A percentile compares a stretch with the other conserved stretches of the same genome.
phyloP scores from a whole-genome alignment of 257 asterid species.

The Solanum microdontum region DNA sequence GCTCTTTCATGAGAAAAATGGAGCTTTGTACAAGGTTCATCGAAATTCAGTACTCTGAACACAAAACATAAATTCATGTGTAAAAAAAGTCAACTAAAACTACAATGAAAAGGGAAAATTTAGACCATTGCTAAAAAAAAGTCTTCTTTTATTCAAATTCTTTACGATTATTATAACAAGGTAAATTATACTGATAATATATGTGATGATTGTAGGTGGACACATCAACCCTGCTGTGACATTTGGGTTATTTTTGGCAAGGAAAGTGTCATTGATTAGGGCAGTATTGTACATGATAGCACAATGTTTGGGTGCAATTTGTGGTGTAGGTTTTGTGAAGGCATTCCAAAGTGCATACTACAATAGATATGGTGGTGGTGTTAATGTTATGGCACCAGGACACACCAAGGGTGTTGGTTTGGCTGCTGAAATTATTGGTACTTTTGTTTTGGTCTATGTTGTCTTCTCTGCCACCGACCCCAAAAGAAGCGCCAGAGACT shows the following conservation, averaged over 20 bases:
- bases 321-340: slow-evolving; percentile 70
- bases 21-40: background rate
- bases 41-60: background rate
- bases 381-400: slow-evolving; percentile 35
- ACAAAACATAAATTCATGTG: background rate
- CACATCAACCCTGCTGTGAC: slow-evolving; percentile 65
- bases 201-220: slow-evolving; percentile 21
- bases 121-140: background rate
- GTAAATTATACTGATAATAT: background rate
- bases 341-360: slow-evolving; percentile 47
- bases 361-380: slow-evolving; percentile 55
- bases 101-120: background rate
- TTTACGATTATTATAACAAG: background rate
- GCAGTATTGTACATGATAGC: slow-evolving; percentile 59
- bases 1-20: background rate
- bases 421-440: slow-evolving; percentile 70
- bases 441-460: slow-evolving; percentile 70
- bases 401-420: slow-evolving; percentile 49
- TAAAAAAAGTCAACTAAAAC: background rate
- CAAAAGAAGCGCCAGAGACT: slow-evolving; percentile 66
- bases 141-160: background rate
- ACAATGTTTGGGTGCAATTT: slow-evolving; percentile 63
- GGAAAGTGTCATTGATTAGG: slow-evolving; percentile 56
- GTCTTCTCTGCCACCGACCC: slow-evolving; percentile 81
- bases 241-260: slow-evolving; percentile 54